A percentile compares a stretch with the other conserved stretches of the same genome.
Conservation (phyloP, 2,329 filamentous ascomycete genomes). For the Aspergillus fijiensis region DNA sequence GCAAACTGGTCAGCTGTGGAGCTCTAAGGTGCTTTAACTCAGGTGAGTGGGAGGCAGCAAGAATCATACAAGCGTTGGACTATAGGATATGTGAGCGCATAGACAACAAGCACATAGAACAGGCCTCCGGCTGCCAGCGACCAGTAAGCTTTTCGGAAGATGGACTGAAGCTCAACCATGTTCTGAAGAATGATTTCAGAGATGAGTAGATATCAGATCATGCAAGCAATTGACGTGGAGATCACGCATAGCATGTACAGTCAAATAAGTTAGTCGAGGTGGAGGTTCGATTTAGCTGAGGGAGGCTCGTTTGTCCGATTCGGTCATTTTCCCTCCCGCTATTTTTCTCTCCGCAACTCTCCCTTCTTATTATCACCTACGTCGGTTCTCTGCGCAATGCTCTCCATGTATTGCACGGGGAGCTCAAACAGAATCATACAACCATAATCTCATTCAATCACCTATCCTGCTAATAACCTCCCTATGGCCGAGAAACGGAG, state of each 20-base stretch:
- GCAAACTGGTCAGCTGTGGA: neutral
- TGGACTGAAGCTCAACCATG: conserved; percentile 44
- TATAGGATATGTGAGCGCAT: conserved; percentile 64
- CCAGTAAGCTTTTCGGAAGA: conserved; percentile 55
- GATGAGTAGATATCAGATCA: no score
- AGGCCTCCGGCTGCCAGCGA: conserved; percentile 60
- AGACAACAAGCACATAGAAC: conserved; percentile 67
- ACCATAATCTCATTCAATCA: neutral
- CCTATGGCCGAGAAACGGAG: conserved; percentile 46
- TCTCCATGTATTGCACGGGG: neutral
- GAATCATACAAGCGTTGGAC: conserved; percentile 75
- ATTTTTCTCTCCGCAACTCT: conserved; percentile 14
- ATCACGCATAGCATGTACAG: no score
- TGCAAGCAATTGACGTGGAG: neutral
- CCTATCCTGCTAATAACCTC: neutral
- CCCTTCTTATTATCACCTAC: neutral
- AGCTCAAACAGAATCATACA: neutral
- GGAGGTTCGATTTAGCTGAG: neutral
- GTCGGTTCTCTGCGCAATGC: conserved; percentile 7
- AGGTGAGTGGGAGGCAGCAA: no score
- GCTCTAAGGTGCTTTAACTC: neutral
- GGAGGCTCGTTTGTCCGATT: neutral
- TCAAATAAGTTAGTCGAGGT: neutral
- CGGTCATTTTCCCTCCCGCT: neutral
- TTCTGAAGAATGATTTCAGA: no score